Conservation (phyloP, 2,329 filamentous ascomycete genomes). For the Cadophora malorum region DNA sequence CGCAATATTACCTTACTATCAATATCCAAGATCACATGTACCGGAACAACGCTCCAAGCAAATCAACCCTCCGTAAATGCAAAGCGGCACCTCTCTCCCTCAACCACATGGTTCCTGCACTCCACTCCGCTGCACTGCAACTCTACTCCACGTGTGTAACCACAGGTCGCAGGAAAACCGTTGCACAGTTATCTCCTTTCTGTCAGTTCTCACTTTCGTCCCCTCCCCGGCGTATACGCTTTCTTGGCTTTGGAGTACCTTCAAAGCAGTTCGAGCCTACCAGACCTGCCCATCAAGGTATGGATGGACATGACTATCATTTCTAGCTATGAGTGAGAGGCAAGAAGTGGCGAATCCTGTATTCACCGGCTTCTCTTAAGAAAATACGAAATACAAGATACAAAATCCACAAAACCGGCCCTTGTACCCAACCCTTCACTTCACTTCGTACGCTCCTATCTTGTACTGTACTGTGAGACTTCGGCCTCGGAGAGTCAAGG, state of each 20-base stretch:
- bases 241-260: no score
- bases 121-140: neutral
- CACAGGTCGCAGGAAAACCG: neutral
- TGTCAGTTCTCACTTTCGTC: slow-evolving; percentile 1
- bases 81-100: neutral
- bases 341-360: neutral
- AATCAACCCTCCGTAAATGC: neutral
- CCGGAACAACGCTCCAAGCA: neutral
- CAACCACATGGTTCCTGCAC: neutral
- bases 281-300: neutral
- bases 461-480: neutral
- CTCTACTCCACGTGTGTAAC: neutral
- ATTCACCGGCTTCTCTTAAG: neutral
- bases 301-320: neutral
- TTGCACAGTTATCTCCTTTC: slow-evolving; percentile 6
- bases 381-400: neutral
- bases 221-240: no score
- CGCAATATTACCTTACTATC: neutral
- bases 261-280: no score
- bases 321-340: neutral
- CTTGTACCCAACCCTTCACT: neutral
- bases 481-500: neutral
- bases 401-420: neutral
- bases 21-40: slow-evolving; percentile 1
- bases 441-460: neutral